Evolutionary conservation across 2,329 filamentous ascomycete species (phyloP), one percentile per base, ranked within the genome.

Genomic region (Penicillium crustosum): DNA sequence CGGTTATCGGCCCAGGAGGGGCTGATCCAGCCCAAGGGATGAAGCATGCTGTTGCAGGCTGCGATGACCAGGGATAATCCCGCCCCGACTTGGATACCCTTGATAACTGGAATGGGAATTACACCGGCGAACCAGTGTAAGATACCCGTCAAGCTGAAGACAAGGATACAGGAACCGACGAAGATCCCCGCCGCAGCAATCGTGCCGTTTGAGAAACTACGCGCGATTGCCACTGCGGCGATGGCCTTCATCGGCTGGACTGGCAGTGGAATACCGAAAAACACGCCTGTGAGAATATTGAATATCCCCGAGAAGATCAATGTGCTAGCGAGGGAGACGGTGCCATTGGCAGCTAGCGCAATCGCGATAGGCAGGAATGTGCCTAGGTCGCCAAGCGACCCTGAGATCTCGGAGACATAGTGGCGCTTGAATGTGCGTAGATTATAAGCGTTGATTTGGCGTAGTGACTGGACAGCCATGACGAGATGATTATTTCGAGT

Each of bases 221-320:
- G 82, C 7, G 88, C 82, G 57, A 97, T 90, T n/a, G 92, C 91
- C 0, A 95, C 89, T 0, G 93, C 90, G 6, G 93, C 93, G 60
- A 97, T 95, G 38, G 93, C 93, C 82, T 89, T 89, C 86, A 89
- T 89, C 0, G 93, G 93, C 77, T 97, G 93, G 0, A 97, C 92
- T 0, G 93, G 93, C 4, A 97, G 77, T 2, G 93, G 93, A 41
- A 97, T 89, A 7, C 93, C 93, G 68, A 97, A 97, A 33, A 88
- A 76, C 2, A 87, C 70, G 19, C 93, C 94, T 0, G 93, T 96
- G 13, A 89, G 68, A 55, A 97, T 85, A 69, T 97, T 97, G 74
- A 89, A 93, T 10, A 93, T 69, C 1, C 94, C 94, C 0, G 91
- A 93, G 72, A 96, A 94, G 6, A 97, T 85, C 0, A 97, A 83